Base-by-base conservation (phyloP, 2,329 filamentous ascomycete species). In the Cladobotryum protrusum region DNA sequence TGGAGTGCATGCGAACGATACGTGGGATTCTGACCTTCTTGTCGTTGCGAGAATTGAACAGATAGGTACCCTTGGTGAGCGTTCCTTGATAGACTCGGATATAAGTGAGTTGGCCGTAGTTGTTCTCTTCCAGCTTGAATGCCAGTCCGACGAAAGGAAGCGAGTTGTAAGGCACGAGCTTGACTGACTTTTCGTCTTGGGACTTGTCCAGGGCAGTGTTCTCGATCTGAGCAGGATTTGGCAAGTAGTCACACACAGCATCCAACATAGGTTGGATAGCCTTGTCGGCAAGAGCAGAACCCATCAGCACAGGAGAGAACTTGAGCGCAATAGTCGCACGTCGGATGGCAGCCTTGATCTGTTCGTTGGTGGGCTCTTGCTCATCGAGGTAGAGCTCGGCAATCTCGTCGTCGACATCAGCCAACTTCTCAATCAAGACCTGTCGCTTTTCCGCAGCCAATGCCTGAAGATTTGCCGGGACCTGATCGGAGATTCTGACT, bases 91-190 rank as follows among this genome's bases (percentile, higher is more conserved):
- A 99, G 51, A 99, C 93, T 60, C 93, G 89, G 56, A 99, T 95
- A 68, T 99, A 99, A 48, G 93, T 99, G 64, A 99, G 81, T 71
- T 99, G 93, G 40, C 93, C 93, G 63, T 95, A 99, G 68, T 95
- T 96, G 72, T 92, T 95, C 72, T 99, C 93, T 77, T 99, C 93
- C 18, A 99, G 83, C 78, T 99, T 99, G 78, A 99, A 99, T 9
- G 93, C 93, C 55, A 99, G 78, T 45, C 93, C 93, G 49, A 96
- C 90, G 63, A 97, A 96, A 0, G 93, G 93, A 19, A 96, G 76
- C 18, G 88, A 86, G 71, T 95, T 93, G 75, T 97, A 96, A 1
- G 92, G 90, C 15, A 96, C 83, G 49, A 99, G 81, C 67, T 92
- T 87, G 53, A 96, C 91, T 2, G 83, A 78, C 44, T 84, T 81